A percentile compares a stretch with the other conserved stretches of the same genome.
phyloP scores from a whole-genome alignment of 345 rosid genomes.

The Syzygium jambos region DNA sequence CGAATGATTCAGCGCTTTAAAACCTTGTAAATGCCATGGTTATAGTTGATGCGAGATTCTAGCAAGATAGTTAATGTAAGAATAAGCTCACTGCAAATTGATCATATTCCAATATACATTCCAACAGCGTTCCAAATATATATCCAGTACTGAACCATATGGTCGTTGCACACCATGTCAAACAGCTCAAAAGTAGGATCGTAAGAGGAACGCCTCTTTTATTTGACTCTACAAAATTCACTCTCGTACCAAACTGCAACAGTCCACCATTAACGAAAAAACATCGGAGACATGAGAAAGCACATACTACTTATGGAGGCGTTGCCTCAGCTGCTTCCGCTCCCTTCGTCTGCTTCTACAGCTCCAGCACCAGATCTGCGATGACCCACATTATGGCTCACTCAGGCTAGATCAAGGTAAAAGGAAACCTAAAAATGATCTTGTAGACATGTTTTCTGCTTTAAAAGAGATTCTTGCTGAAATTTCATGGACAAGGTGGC shows the following conservation, averaged over 20 bases:
- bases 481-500: background rate
- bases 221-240: conserved; percentile 9
- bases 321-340: background rate
- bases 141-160: background rate
- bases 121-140: background rate
- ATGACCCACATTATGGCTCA: conserved; percentile 1
- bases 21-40: background rate
- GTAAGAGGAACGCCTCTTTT: conserved; percentile 16
- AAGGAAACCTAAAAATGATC: background rate
- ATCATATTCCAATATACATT: background rate
- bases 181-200: background rate
- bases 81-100: background rate
- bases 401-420: background rate
- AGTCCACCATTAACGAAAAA: background rate
- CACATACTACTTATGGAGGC: background rate
- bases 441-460: background rate
- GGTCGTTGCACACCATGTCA: background rate
- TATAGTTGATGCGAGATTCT: background rate
- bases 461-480: background rate
- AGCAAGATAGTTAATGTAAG: background rate
- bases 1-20: background rate
- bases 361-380: conserved; percentile 74
- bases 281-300: background rate
- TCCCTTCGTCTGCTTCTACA: conserved; percentile 26
- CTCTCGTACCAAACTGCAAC: background rate